Evolutionary conservation across 495 filamentous ascomycete genomes (phyloP), one percentile per base, ranked within the genome.

Genomic region (Entonaema liquescens): DNA sequence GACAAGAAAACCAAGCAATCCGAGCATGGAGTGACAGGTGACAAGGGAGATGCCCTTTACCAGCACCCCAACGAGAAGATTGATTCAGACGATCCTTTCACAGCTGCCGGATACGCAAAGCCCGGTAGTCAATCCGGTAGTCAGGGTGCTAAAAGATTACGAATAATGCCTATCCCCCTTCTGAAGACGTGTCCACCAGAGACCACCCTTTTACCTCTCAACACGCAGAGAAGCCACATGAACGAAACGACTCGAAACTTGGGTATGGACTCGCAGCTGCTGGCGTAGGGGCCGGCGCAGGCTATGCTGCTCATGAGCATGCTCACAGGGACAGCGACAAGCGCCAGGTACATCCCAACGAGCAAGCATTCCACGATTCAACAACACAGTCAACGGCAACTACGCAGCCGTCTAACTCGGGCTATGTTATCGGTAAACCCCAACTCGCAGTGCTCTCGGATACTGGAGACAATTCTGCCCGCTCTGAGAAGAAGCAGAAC

Each of bases 231-330:
- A 67, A 50, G 38, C 50, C 40, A 19, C 31, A 38, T 1, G 47
- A 64, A 42, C 35, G 54, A 11, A 11, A 49, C 7, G 47, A 67
- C 13, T 72, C 59, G 0, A 57, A 28, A 4, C 7, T 52, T 6
- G 69, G 69, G 12, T 64, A 67, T 19, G 69, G 69, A 1, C 28
- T 56, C 3, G 64, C 55, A 8, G 69, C 59, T n/a, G 68, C 71
- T 11, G 68, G 71, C 1, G 59, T 61, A 2, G 58, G 68, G 19
- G 62, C 65, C 0, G 74, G 59, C 2, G 74, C 71, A 11, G 68
- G 61, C 0, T 71, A 70, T 29, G 68, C 65, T 0, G 65, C 71
- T 2, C 63, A 64, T 17, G 35, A 71, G 40, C 31, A 74, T 29
- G 12, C 31, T 4, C 44, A 67, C 38, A 59, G 33, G 6, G 38